Percentiles rank a stretch among this genome's conserved stretches.
Conservation (phyloP, 225 moss, liverwort and hornwort species). For the Ulota crispa region DNA sequence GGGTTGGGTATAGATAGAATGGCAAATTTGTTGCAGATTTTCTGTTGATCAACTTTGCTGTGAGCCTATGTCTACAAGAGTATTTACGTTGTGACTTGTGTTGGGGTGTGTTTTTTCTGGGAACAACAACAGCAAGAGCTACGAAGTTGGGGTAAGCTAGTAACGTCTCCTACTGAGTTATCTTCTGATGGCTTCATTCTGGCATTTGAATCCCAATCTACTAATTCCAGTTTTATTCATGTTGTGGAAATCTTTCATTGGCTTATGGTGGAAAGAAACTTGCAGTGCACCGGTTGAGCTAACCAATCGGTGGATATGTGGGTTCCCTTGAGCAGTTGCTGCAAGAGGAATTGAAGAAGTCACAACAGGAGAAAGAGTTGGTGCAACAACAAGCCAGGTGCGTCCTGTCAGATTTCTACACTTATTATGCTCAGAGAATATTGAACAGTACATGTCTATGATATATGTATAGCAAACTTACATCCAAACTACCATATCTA, state of each 20-base stretch:
- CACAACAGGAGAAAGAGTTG: slow-evolving; percentile 50
- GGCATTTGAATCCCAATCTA: background rate
- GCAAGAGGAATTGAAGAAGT: slow-evolving; percentile 56
- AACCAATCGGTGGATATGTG: slow-evolving; percentile 10
- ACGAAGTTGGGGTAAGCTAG: slow-evolving; percentile 49
- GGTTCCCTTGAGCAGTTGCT: slow-evolving; percentile 29
- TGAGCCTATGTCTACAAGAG: background rate
- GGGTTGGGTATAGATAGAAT: background rate
- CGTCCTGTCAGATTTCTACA: background rate
- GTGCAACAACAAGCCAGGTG: slow-evolving; percentile 56
- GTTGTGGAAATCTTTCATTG: background rate
- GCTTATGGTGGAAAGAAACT: background rate
- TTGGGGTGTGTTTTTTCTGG: slow-evolving; percentile 17
- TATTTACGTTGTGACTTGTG: slow-evolving; percentile 27
- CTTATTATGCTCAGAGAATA: background rate
- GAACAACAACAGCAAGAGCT: slow-evolving; percentile 28
- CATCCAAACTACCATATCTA: background rate
- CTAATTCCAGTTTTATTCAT: background rate
- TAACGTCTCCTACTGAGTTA: background rate
- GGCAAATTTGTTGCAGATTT: background rate
- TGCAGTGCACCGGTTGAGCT: background rate
- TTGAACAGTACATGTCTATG: background rate
- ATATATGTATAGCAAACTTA: background rate
- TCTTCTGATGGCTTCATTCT: background rate
- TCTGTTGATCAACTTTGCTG: background rate